Evolutionary conservation across 2,329 filamentous ascomycete genomes (phyloP).

Genomic region (Pyrenochaeta sp.): DNA sequence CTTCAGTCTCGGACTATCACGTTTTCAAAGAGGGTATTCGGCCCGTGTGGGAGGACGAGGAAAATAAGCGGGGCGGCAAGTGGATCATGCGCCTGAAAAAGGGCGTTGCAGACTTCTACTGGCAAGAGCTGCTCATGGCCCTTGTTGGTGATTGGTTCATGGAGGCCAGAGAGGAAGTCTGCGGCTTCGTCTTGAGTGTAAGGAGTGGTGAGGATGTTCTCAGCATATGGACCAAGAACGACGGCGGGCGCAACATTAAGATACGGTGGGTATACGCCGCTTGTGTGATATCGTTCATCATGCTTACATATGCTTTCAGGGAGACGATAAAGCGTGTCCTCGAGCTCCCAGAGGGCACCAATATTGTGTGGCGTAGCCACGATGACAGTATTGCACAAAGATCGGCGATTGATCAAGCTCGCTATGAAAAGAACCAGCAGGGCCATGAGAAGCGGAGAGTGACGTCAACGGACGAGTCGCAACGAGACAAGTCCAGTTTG

Average conservation of each 20-base stretch:
- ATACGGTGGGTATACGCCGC: constrained; percentile 73
- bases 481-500: constrained; percentile 39
- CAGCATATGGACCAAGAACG: constrained; percentile 96
- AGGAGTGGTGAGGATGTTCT: constrained; percentile 96
- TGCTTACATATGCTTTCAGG: constrained; percentile 58
- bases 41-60: constrained; percentile 98
- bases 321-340: constrained; percentile 94
- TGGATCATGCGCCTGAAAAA: constrained; percentile 98
- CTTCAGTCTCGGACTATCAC: constrained; percentile 95
- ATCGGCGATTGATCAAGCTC: constrained; percentile 87
- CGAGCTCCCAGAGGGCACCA: constrained; percentile 85
- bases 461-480: constrained; percentile 44
- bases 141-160: constrained; percentile 94
- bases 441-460: constrained; percentile 56
- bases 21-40: constrained; percentile 97
- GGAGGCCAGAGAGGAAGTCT: constrained; percentile 92
- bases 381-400: constrained; percentile 95
- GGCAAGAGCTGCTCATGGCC: constrained; percentile 91
- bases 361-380: constrained; percentile 94
- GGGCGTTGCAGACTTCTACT: constrained; percentile 94
- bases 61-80: constrained; percentile 95
- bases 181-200: constrained; percentile 92
- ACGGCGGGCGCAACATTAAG: constrained; percentile 92
- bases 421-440: constrained; percentile 76
- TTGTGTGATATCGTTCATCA: background rate